Conservation (phyloP, 805 yeast genomes). For the Kodamaea laetipori region DNA sequence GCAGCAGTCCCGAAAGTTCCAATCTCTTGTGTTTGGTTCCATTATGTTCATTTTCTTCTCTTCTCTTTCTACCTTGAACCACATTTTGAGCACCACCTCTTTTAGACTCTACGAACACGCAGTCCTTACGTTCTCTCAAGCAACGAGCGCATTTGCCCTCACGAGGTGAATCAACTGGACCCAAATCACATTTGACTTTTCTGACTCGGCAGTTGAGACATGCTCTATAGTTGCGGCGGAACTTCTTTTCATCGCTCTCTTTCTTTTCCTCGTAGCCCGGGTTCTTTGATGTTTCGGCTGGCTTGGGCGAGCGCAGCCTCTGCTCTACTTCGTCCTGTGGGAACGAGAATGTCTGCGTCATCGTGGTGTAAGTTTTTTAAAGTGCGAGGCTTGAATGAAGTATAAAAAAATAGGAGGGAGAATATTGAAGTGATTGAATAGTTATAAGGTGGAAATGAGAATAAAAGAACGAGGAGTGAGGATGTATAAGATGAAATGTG, state of each 20-base stretch:
- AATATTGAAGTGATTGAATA: too few species aligned
- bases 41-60: slow-evolving; percentile 3
- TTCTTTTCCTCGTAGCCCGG: not conserved
- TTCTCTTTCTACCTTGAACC: slow-evolving; percentile 15
- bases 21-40: too few species aligned
- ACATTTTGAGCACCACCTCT: slow-evolving; percentile 27
- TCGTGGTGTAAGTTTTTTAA: not conserved
- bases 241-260: slow-evolving; percentile 26
- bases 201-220: slow-evolving; percentile 83
- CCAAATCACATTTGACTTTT: slow-evolving; percentile 85
- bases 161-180: slow-evolving; percentile 67
- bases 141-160: slow-evolving; percentile 88
- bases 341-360: slow-evolving; percentile 2
- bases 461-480: too few species aligned
- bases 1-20: not conserved
- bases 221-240: slow-evolving; percentile 74
- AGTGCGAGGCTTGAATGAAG: too few species aligned
- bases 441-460: too few species aligned
- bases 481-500: too few species aligned
- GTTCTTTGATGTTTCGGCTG: too few species aligned
- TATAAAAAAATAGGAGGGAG: too few species aligned
- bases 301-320: too few species aligned
- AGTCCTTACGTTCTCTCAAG: slow-evolving; percentile 75
- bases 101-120: slow-evolving; percentile 58
- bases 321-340: not conserved